Evolutionary conservation across 208 protist genomes (phyloP).

Genomic region (Polymyxa betae): DNA sequence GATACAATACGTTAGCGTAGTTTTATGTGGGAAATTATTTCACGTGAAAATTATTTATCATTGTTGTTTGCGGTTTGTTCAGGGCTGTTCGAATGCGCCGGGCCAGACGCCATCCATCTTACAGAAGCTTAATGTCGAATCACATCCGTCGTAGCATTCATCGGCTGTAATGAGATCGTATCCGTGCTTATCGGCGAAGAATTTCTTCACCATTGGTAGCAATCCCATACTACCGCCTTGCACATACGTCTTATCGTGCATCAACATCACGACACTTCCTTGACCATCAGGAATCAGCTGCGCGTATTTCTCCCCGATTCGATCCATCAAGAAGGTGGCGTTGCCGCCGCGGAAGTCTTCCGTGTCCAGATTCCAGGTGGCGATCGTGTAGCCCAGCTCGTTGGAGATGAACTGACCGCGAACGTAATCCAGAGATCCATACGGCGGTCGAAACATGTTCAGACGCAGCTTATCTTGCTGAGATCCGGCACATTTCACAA

Average conservation of each 20-base stretch:
- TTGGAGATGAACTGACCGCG: slow-evolving; percentile 28
- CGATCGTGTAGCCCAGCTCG: slow-evolving; percentile 50
- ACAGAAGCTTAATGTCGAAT: neutral
- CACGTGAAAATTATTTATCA: too few species aligned
- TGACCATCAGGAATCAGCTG: slow-evolving; percentile 29
- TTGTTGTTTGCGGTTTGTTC: neutral
- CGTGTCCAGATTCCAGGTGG: slow-evolving; percentile 48
- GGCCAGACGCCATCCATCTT: slow-evolving; percentile 50
- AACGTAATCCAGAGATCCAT: slow-evolving; percentile 29
- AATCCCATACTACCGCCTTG: neutral
- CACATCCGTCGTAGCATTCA: slow-evolving; percentile 9
- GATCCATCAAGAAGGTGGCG: slow-evolving; percentile 14
- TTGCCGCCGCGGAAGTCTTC: slow-evolving; percentile 49
- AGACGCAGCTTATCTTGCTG: neutral
- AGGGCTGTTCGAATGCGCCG: slow-evolving; percentile 24
- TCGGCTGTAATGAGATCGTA: neutral
- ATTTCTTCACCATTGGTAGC: slow-evolving; percentile 42
- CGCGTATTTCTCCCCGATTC: slow-evolving; percentile 34
- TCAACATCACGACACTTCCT: neutral
- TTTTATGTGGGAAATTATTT: too few species aligned
- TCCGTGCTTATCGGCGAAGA: neutral
- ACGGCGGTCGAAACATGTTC: slow-evolving; percentile 45
- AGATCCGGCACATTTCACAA: neutral
- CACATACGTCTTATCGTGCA: slow-evolving; percentile 41
- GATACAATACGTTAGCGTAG: too few species aligned